Evolutionary conservation across 129 eudicot genomes (phyloP), one percentile per base, ranked within the genome.

Genomic region (Oenanthe sinensis): DNA sequence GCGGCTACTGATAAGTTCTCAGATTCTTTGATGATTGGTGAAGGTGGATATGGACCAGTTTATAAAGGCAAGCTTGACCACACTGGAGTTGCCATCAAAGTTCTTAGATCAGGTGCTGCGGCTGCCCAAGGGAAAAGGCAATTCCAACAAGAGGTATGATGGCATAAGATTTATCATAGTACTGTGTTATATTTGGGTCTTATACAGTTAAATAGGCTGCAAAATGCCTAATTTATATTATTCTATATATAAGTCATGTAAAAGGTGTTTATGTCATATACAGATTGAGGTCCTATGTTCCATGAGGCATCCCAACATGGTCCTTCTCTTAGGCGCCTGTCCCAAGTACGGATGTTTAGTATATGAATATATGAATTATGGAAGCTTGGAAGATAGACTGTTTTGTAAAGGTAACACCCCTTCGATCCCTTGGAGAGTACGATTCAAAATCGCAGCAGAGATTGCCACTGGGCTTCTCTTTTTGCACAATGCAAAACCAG

Each of bases 231-330:
- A 44, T 39, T 39, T 39, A 60, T 9, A n/a, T 24, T 2, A n/a
- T 2, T 24, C 36, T 60, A 5, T n/a, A n/a, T 10, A 22, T 8
- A 2, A 58, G 30, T 76, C 62, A 30, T 43, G 19, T 54, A 49
- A 24, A 67, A 67, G 15, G 60, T 50, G 19, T 47, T 71, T 22
- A 22, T 20, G 26, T 67, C 17, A 48, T 40, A 13, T 79, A 79
- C 84, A 90, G 90, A 86, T 90, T 69, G 90, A 88, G 75, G 88
- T 90, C 36, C 83, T 90, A 42, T 75, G 87, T 76, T 65, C 81
- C 84, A 88, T 86, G 80, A 81, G 96, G 67, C 96, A 90, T 78
- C 96, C 96, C 20, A 83, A 90, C 81, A 81, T 90, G 91, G 95
- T 90, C 43, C 91, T 90, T 70, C 91, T 90, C 33, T 58, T 89